Percentiles rank a stretch among this genome's conserved stretches.
Evolutionary conservation across 345 rosid genomes (phyloP).

Genomic region (Populus ilicifolia): DNA sequence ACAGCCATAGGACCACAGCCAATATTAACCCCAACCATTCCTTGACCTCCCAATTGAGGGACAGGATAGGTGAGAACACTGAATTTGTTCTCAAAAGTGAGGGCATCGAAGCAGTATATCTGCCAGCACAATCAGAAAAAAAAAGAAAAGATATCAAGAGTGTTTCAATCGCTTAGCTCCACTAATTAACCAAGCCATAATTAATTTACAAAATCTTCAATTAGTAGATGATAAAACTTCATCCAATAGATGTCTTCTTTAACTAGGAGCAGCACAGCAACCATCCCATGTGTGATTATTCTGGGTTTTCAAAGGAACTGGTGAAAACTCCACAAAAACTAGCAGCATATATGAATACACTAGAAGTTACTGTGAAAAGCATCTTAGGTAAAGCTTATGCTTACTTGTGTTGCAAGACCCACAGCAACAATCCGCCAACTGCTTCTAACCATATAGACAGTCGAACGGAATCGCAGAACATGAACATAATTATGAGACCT

Average conservation of each 20-base stretch:
- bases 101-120: conserved; percentile 95
- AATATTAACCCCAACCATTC: conserved; percentile 60
- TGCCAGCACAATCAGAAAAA: conserved; percentile 37
- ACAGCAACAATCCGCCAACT: conserved; percentile 83
- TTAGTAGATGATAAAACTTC: conserved; percentile 1
- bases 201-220: conserved; percentile 6
- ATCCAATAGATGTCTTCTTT: conserved; percentile 7
- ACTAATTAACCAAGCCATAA: conserved; percentile 8
- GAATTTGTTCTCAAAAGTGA: conserved; percentile 87
- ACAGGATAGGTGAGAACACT: conserved; percentile 90
- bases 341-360: not conserved
- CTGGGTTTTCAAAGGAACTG: not conserved
- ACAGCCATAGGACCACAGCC: conserved; percentile 99
- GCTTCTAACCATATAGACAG: conserved; percentile 90
- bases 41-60: conserved; percentile 83
- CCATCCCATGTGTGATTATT: conserved; percentile 13
- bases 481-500: conserved; percentile 85
- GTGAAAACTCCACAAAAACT: not conserved
- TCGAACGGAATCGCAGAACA: conserved; percentile 81
- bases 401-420: conserved; percentile 87
- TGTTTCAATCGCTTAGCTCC: conserved; percentile 5
- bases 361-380: not conserved
- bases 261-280: conserved; percentile 8
- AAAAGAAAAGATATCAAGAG: conserved; percentile 2
- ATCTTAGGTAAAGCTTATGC: conserved; percentile 14